These are phyloP conservation scores for Helenozyma baotianmanensis DNA, from an alignment of 805 yeast genomes.

Conservation along the genomic window DNA sequence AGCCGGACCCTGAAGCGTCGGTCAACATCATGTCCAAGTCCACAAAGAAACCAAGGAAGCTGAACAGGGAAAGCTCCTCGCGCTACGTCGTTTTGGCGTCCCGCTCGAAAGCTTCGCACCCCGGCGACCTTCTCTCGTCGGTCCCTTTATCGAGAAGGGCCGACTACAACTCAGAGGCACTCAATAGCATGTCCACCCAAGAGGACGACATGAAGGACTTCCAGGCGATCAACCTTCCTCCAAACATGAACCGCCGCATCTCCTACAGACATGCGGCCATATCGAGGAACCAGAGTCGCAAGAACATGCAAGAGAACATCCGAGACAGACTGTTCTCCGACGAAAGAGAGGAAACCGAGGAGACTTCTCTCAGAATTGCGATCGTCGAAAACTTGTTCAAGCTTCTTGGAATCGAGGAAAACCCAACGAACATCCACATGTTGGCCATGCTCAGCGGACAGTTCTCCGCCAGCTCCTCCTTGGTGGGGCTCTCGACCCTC, in stretches of 20 bases:
- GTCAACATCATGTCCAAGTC: constrained; percentile 11
- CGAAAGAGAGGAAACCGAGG: constrained; percentile 66
- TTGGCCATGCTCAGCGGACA: constrained; percentile 4
- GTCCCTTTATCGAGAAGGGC: constrained; percentile 59
- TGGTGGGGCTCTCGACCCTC: constrained; percentile 24
- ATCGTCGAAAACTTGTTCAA: constrained; percentile 68
- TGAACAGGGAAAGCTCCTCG: constrained; percentile 17
- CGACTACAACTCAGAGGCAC: not conserved
- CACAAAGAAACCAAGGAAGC: constrained; percentile 11
- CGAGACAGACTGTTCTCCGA: constrained; percentile 39
- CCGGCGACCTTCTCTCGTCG: constrained; percentile 81
- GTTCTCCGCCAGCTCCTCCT: constrained; percentile 27
- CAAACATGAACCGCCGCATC: no score
- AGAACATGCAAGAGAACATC: not conserved
- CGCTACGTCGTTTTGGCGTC: constrained; percentile 47
- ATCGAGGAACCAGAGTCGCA: no score
- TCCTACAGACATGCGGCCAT: no score
- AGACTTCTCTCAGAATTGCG: constrained; percentile 56
- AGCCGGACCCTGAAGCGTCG: constrained; percentile 7
- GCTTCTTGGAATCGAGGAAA: constrained; percentile 56
- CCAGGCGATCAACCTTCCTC: no score
- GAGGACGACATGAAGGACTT: not conserved
- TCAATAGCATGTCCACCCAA: not conserved
- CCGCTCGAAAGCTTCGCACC: constrained; percentile 54
- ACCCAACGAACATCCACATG: constrained; percentile 10